A percentile compares a stretch with the other conserved stretches of the same genome.
phyloP scores from a whole-genome alignment of 768 basidiomycete species.

The Plicaturopsis crispa region DNA sequence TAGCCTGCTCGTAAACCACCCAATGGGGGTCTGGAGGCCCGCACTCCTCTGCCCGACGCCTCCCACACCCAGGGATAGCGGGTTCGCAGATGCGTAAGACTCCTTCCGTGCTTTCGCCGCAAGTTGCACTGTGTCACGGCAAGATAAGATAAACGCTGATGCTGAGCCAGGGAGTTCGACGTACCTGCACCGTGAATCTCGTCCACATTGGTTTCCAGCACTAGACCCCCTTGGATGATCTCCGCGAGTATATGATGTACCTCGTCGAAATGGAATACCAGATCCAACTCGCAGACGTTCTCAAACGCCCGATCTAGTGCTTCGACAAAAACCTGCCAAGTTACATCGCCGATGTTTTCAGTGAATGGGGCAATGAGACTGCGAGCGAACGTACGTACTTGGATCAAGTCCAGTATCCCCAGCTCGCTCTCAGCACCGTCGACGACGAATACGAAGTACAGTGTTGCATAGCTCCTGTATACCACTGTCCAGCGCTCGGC shows the following conservation, averaged over 20 bases:
- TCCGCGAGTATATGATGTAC: conserved; percentile 95
- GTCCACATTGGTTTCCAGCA: conserved; percentile 90
- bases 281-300: conserved; percentile 96
- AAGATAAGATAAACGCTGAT: neutral
- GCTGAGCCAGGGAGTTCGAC: conserved; percentile 7
- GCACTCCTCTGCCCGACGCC: conserved; percentile 56
- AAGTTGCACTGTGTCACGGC: conserved; percentile 45
- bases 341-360: neutral
- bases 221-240: conserved; percentile 93
- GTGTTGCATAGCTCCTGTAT: conserved; percentile 91
- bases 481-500: conserved; percentile 79
- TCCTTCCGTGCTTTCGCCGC: conserved; percentile 69
- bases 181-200: conserved; percentile 70
- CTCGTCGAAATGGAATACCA: conserved; percentile 99
- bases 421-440: conserved; percentile 96
- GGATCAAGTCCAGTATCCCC: conserved; percentile 92
- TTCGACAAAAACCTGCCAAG: conserved; percentile 87
- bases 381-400: conserved; percentile 43
- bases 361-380: neutral
- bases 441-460: conserved; percentile 96
- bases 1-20: conserved; percentile 73
- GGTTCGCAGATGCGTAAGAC: conserved; percentile 76
- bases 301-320: conserved; percentile 92
- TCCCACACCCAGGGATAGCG: conserved; percentile 60
- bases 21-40: conserved; percentile 63